phyloP scores from a whole-genome alignment of 805 yeast species.

The Starmera caribaea region DNA sequence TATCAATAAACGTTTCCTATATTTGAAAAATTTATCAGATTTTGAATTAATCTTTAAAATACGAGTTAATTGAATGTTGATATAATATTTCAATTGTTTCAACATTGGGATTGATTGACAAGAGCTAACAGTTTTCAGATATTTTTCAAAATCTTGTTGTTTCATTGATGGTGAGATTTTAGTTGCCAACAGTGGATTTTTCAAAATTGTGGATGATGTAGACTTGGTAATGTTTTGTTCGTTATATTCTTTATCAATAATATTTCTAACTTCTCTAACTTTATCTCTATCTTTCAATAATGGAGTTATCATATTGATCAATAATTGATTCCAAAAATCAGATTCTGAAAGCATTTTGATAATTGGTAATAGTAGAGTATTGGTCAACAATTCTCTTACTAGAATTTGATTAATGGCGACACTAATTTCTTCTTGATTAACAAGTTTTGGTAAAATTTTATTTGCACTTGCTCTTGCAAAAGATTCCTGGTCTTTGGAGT shows the following conservation, averaged over 20 bases:
- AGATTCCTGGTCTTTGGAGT: constrained; percentile 33
- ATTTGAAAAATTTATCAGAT: constrained; percentile 16
- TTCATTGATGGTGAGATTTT: constrained; percentile 31
- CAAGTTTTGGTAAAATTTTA: constrained; percentile 36
- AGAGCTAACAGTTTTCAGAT: constrained; percentile 24
- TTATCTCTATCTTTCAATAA: constrained; percentile 65
- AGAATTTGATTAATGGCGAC: constrained; percentile 42
- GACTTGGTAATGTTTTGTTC: constrained; percentile 1
- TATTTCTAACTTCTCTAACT: constrained; percentile 61
- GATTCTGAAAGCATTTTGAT: constrained; percentile 50
- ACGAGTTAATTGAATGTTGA: constrained; percentile 37
- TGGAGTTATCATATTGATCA: constrained; percentile 50
- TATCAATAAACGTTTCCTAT: constrained; percentile 21
- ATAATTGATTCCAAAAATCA: constrained; percentile 64
- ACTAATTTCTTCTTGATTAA: constrained; percentile 32
- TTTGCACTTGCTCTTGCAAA: constrained; percentile 37
- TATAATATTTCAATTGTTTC: constrained; percentile 36
- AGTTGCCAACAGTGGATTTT: constrained; percentile 19
- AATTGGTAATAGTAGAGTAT: constrained; percentile 46
- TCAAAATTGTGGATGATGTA: not conserved
- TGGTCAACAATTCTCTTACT: constrained; percentile 52
- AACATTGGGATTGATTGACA: constrained; percentile 32
- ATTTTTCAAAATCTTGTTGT: constrained; percentile 29
- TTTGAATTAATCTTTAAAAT: constrained; percentile 22
- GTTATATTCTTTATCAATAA: constrained; percentile 55